Percentiles rank a stretch among this genome's conserved stretches.
phyloP scores from a whole-genome alignment of 257 asterid species.

The Salvia hispanica region DNA sequence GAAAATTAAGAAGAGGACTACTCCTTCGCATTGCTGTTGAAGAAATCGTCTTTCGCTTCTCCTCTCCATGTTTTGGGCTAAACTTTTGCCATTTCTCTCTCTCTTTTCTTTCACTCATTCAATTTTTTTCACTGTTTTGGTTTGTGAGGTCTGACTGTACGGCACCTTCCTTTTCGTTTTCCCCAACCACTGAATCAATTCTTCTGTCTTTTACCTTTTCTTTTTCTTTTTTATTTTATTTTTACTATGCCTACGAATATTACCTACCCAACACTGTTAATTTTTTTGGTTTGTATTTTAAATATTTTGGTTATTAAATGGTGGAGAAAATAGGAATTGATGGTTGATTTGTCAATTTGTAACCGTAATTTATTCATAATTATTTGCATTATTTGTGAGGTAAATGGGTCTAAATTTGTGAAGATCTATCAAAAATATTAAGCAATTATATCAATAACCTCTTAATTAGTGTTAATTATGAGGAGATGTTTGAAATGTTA shows the following conservation, averaged over 20 bases:
- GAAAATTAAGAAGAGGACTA: constrained; percentile 38
- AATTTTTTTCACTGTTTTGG: constrained; percentile 29
- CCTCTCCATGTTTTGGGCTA: constrained; percentile 38
- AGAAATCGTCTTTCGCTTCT: constrained; percentile 40
- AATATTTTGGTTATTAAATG: neutral
- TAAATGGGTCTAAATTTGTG: no score
- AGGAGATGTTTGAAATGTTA: no score
- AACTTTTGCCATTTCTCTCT: constrained; percentile 18
- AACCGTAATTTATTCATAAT: neutral
- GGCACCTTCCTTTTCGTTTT: constrained; percentile 59
- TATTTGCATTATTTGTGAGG: neutral
- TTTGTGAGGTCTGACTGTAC: constrained; percentile 30
- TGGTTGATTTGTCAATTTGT: neutral
- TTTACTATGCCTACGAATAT: constrained; percentile 12
- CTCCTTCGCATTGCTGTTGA: constrained; percentile 39
- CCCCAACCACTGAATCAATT: constrained; percentile 41
- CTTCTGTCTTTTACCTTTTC: constrained; percentile 30
- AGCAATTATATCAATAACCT: no score
- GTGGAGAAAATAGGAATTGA: neutral
- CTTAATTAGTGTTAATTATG: no score
- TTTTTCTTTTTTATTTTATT: constrained; percentile 20
- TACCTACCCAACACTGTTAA: neutral
- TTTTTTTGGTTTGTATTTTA: neutral
- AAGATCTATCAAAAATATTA: no score
- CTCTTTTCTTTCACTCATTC: constrained; percentile 33